Conservation (phyloP, 164 flowering plant species). For the Annona squamosa region DNA sequence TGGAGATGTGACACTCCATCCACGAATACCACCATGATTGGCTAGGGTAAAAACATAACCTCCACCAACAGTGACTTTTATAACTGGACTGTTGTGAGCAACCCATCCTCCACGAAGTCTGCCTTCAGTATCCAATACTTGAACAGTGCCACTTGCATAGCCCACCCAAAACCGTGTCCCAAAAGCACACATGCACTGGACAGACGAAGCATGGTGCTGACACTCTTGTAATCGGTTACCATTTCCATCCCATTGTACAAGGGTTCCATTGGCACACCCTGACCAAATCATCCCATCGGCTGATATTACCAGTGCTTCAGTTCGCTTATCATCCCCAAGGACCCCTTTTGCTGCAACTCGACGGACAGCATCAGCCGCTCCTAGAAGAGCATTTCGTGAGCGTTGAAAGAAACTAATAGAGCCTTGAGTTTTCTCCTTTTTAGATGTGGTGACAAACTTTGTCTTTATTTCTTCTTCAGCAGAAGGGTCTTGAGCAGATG, state of each 20-base stretch:
- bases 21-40: conserved; percentile 95
- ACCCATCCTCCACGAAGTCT: conserved; percentile 77
- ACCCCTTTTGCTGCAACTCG: conserved; percentile 73
- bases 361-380: conserved; percentile 98
- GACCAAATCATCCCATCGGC: conserved; percentile 84
- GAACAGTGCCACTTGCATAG: conserved; percentile 68
- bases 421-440: conserved; percentile 75
- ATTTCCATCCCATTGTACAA: conserved; percentile 92
- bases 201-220: conserved; percentile 47
- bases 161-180: conserved; percentile 85
- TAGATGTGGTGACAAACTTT: conserved; percentile 55
- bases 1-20: conserved; percentile 78
- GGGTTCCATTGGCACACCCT: conserved; percentile 76
- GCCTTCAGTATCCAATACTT: conserved; percentile 79
- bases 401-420: conserved; percentile 59
- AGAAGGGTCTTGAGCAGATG: conserved; percentile 40
- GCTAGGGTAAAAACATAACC: conserved; percentile 76
- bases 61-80: conserved; percentile 60
- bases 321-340: conserved; percentile 69
- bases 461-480: conserved; percentile 73
- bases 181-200: conserved; percentile 70
- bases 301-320: conserved; percentile 60
- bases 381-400: conserved; percentile 93
- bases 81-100: conserved; percentile 72
- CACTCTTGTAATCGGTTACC: conserved; percentile 76